Percentiles rank a stretch among this genome's conserved stretches.
These are phyloP conservation scores for Tieghemostelium lacteum DNA, from an alignment of 78 protist species.

Conservation along the genomic window DNA sequence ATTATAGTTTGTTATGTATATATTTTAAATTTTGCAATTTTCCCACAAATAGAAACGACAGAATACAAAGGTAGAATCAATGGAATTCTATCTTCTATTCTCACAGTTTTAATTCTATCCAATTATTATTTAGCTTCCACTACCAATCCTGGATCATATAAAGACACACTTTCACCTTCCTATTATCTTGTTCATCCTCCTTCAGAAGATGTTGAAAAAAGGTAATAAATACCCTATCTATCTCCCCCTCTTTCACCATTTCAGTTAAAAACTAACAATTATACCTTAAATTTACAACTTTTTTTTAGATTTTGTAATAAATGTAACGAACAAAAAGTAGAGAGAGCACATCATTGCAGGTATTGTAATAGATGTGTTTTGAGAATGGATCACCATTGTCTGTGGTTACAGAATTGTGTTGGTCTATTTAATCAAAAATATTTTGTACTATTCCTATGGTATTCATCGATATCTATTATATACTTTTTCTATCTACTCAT, in stretches of 20 bases:
- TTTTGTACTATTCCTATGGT: conserved; percentile 84
- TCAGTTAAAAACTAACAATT: not conserved
- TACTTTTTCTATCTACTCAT: conserved; percentile 51
- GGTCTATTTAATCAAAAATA: conserved; percentile 84
- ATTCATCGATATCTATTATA: conserved; percentile 46
- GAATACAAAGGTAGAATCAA: conserved; percentile 3
- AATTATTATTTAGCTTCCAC: conserved; percentile 41
- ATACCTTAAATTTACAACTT: not conserved
- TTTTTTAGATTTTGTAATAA: conserved; percentile 46
- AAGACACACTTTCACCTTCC: conserved; percentile 54
- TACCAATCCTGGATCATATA: conserved; percentile 36
- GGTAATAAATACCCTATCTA: not conserved
- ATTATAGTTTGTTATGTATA: conserved; percentile 50
- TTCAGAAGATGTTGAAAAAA: not conserved
- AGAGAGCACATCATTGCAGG: conserved; percentile 91
- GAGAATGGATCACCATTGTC: conserved; percentile 91
- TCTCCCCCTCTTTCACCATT: too few relatives aligned
- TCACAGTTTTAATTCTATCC: conserved; percentile 5
- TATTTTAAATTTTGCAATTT: conserved; percentile 51
- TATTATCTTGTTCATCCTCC: conserved; percentile 43
- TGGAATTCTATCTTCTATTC: conserved; percentile 1
- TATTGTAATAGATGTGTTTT: conserved; percentile 83
- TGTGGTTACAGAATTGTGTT: conserved; percentile 87
- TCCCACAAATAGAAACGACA: conserved; percentile 16
- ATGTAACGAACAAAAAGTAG: conserved; percentile 80